Evolutionary conservation across 2,329 filamentous ascomycete genomes (phyloP).

Genomic region (Coniella vitis): DNA sequence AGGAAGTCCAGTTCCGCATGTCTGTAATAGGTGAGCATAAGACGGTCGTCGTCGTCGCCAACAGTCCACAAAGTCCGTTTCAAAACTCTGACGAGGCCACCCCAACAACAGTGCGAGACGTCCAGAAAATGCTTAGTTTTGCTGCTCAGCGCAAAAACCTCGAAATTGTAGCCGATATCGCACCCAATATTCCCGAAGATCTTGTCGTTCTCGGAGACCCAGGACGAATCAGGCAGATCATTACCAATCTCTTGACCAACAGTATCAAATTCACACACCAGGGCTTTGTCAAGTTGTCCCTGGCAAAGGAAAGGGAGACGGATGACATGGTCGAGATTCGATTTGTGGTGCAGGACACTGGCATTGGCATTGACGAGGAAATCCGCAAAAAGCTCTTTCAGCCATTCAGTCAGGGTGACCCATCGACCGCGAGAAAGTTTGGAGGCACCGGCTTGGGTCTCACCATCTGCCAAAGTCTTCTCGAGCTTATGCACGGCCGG

Average conservation of each 20-base stretch:
- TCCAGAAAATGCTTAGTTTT: slow-evolving; percentile 82
- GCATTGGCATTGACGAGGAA: slow-evolving; percentile 75
- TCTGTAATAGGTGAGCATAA: slow-evolving; percentile 12
- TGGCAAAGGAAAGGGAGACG: slow-evolving; percentile 57
- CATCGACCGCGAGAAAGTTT: slow-evolving; percentile 71
- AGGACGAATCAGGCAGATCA: slow-evolving; percentile 52
- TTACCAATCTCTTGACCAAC: slow-evolving; percentile 57
- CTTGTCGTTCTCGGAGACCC: slow-evolving; percentile 73
- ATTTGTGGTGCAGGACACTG: slow-evolving; percentile 70
- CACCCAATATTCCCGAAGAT: slow-evolving; percentile 55
- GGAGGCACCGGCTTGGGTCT: slow-evolving; percentile 72
- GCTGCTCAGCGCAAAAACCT: slow-evolving; percentile 75
- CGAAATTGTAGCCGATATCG: slow-evolving; percentile 60
- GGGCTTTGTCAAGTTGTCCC: slow-evolving; percentile 60
- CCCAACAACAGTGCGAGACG: slow-evolving; percentile 64
- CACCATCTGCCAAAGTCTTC: slow-evolving; percentile 73
- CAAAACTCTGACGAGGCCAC: background rate
- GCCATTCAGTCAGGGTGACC: slow-evolving; percentile 76
- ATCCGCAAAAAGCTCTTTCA: slow-evolving; percentile 68
- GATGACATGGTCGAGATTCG: slow-evolving; percentile 59
- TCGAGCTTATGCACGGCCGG: slow-evolving; percentile 72
- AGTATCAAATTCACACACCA: slow-evolving; percentile 62
- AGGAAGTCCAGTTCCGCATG: slow-evolving; percentile 20
- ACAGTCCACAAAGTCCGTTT: no score
- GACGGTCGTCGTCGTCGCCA: no score